Evolutionary conservation across 805 yeast species (phyloP).

Genomic region (Pichia heedii): DNA sequence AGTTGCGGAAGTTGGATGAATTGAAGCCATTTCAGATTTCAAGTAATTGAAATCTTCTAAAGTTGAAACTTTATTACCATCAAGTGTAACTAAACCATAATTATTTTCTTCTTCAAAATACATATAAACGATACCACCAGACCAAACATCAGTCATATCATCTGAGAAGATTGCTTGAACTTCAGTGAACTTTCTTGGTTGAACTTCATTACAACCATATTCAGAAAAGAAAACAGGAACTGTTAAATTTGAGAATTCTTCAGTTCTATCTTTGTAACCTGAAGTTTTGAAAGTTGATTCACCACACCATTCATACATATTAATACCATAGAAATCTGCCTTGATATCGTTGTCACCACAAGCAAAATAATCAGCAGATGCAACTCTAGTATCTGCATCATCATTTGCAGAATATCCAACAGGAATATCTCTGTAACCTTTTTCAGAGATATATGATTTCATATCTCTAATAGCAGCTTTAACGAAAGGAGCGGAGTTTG

Average conservation of each 20-base stretch:
- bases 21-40: conserved; percentile 41
- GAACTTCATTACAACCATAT: conserved; percentile 71
- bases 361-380: conserved; percentile 74
- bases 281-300: conserved; percentile 46
- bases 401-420: conserved; percentile 93
- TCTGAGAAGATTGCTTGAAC: conserved; percentile 55
- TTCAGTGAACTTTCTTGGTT: conserved; percentile 73
- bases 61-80: conserved; percentile 42
- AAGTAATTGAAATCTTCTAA: conserved; percentile 51
- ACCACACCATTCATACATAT: conserved; percentile 90
- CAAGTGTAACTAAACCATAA: conserved; percentile 66
- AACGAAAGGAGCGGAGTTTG: conserved; percentile 87
- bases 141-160: conserved; percentile 84
- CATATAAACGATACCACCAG: conserved; percentile 92
- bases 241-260: conserved; percentile 62
- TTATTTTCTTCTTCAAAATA: conserved; percentile 77
- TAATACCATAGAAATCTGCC: conserved; percentile 74
- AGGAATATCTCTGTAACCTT: conserved; percentile 71
- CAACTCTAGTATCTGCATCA: conserved; percentile 69
- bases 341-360: conserved; percentile 66
- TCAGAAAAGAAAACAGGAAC: conserved; percentile 81
- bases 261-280: conserved; percentile 64
- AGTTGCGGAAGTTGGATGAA: conserved; percentile 42
- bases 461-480: conserved; percentile 93
- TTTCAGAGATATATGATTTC: conserved; percentile 59